Conservation (phyloP, 2,329 filamentous ascomycete species). For the Trichoderma sp. region DNA sequence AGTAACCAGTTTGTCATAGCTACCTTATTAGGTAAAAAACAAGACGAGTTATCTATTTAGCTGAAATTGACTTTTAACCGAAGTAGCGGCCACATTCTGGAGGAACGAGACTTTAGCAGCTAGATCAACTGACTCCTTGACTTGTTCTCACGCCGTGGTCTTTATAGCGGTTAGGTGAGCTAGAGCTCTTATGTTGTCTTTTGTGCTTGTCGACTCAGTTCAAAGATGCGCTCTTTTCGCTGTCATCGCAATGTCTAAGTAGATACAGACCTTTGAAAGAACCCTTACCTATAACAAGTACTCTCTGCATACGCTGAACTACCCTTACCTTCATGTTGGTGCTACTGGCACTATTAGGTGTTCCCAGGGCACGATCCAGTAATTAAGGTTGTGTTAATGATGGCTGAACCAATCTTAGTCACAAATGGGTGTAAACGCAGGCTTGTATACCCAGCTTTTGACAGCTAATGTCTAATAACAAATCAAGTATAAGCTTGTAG, state of each 20-base stretch:
- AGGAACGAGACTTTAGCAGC: neutral
- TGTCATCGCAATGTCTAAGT: neutral
- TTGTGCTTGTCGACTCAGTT: neutral
- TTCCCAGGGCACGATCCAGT: neutral
- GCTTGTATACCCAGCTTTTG: no score
- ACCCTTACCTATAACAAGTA: rapidly evolving
- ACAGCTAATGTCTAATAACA: rapidly evolving
- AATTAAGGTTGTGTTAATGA: neutral
- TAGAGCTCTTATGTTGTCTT: neutral
- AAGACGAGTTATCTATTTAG: neutral
- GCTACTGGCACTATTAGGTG: neutral
- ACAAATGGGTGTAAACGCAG: no score
- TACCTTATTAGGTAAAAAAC: no score
- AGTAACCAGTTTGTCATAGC: no score
- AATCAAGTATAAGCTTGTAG: no score
- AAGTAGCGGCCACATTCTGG: neutral
- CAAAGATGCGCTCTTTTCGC: neutral
- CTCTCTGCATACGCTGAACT: rapidly evolving
- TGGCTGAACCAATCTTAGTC: no score
- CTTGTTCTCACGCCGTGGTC: neutral
- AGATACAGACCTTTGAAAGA: neutral
- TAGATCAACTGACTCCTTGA: neutral
- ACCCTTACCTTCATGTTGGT: neutral
- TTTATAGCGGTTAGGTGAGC: neutral
- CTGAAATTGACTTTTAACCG: neutral